Evolutionary conservation across 805 yeast species (phyloP).

Genomic region (Wickerhamomyces pijperi): DNA sequence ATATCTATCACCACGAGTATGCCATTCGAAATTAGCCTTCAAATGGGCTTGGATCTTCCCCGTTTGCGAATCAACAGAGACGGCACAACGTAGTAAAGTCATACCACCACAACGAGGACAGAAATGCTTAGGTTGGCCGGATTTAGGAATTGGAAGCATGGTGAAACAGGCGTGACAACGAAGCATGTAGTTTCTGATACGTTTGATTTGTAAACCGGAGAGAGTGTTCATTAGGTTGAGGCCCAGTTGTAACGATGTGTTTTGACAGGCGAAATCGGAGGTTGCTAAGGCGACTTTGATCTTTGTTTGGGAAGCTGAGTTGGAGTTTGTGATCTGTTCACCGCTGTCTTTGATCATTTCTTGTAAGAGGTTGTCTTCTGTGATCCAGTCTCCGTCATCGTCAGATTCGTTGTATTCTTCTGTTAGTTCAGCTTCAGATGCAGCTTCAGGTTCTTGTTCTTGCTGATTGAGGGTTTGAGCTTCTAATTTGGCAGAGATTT

Average conservation of each 20-base stretch:
- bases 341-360: conserved; percentile 59
- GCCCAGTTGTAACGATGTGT: conserved; percentile 86
- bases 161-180: conserved; percentile 96
- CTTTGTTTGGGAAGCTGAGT: conserved; percentile 19
- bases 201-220: conserved; percentile 76
- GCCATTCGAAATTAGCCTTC: conserved; percentile 90
- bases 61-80: conserved; percentile 63
- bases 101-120: conserved; percentile 95
- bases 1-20: conserved; percentile 73
- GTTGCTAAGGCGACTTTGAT: conserved; percentile 79
- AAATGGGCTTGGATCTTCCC: conserved; percentile 84
- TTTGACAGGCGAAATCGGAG: conserved; percentile 96
- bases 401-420: conserved; percentile 40
- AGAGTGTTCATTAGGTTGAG: conserved; percentile 72
- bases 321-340: conserved; percentile 37
- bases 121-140: conserved; percentile 72
- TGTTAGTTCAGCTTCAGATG: conserved; percentile 9
- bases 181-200: conserved; percentile 84
- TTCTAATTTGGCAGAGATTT: conserved; percentile 1
- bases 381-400: conserved; percentile 90
- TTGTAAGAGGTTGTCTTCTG: conserved; percentile 72
- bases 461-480: neutral
- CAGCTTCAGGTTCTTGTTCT: conserved; percentile 1
- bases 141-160: conserved; percentile 65
- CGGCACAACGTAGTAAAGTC: conserved; percentile 83